Base-by-base conservation (phyloP, 2,329 filamentous ascomycete genomes). In the Cladorrhinum sp. region DNA sequence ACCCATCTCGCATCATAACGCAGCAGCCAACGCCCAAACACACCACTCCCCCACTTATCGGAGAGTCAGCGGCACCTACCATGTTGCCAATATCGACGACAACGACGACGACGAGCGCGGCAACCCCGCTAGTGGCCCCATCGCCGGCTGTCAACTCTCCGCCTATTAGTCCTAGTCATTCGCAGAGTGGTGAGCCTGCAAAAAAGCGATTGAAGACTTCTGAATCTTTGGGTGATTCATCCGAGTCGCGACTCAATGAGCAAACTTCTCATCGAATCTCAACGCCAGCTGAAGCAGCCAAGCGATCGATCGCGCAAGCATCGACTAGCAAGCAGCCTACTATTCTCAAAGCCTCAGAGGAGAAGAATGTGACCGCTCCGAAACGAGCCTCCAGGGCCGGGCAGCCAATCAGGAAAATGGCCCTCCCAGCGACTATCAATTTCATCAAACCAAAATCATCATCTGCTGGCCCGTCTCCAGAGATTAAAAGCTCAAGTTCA, bases 131-230 rank as follows among this genome's bases (percentile, higher is more conserved):
- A 22, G 16, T 12, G 3, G 41, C 45, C 51, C n/a, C 61, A 32
- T 18, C 58, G 50, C 36, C 41, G 1, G 7, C 24, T 16, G 61
- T 55, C 29, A 56, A 60, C 38, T 65, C 65, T 23, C 56, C 60
- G 6, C 60, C 62, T 13, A 51, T 38, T 22, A 61, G 61, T 18
- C 65, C 62, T 6, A 48, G 36, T 16, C 23, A n/a, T 18, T 24
- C 24, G 1, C 48, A 4, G 18, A 51, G 63, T 50, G 58, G 53
- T 10, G 64, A 66, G 41, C 61, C 63, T 8, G 22, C 54, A 12
- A 60, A 53, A 45, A 68, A 68, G 23, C 59, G 62, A 49, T 60
- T 48, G 38, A 62, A 51, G 16, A 20, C 63, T 2, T 60, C 64
- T 23, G 48, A 57, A 2, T 24, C 62, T n/a, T 10, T 55, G 25